Evolutionary conservation across 2,329 filamentous ascomycete species (phyloP).

Genomic region (Didymellaceae sp.): DNA sequence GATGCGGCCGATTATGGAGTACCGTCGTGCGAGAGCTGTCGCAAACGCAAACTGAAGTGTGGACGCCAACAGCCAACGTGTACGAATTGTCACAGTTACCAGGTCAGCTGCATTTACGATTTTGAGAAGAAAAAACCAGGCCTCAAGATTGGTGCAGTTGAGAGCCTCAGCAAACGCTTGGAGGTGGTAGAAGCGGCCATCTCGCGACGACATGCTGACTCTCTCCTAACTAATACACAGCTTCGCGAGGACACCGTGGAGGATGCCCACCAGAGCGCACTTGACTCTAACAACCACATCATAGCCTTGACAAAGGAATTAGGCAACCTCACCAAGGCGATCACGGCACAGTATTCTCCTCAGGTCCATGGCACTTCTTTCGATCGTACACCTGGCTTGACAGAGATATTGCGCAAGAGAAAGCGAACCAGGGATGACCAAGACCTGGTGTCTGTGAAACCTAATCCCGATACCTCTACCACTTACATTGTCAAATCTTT

Average conservation of each 20-base stretch:
- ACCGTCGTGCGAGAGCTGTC: neutral
- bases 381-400: neutral
- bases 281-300: neutral
- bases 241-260: too few relatives aligned
- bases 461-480: too few relatives aligned
- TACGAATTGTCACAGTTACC: neutral
- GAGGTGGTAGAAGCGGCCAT: neutral
- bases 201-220: neutral
- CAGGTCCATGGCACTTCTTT: neutral
- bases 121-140: conserved; percentile 1
- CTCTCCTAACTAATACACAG: neutral
- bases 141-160: neutral
- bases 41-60: neutral
- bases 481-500: too few relatives aligned
- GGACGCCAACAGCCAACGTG: neutral
- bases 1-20: neutral
- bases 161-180: neutral
- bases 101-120: neutral
- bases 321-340: neutral
- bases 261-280: neutral
- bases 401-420: neutral
- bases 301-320: neutral
- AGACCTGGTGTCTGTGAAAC: too few relatives aligned
- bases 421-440: neutral
- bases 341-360: neutral